A percentile compares a stretch with the other conserved stretches of the same genome.
phyloP scores from a whole-genome alignment of 2,329 filamentous ascomycete species.

The Curvularia spicifera region DNA sequence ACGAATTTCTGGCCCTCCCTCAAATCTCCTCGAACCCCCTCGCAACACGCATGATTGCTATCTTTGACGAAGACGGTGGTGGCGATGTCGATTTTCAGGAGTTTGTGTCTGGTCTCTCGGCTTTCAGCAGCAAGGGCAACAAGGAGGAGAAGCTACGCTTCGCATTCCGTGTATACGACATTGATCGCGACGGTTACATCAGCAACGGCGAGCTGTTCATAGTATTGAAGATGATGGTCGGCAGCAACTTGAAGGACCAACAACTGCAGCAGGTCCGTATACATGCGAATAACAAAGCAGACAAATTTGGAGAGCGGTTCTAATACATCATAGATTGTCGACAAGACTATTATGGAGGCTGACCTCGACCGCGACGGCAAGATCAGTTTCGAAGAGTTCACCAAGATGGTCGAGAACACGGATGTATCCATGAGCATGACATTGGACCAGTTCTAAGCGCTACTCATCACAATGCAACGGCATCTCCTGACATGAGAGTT shows the following conservation, averaged over 20 bases:
- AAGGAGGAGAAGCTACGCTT: conserved; percentile 98
- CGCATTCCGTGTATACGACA: conserved; percentile 99
- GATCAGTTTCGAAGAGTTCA: conserved; percentile 99
- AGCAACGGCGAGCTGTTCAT: conserved; percentile 99
- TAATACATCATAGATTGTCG: conserved; percentile 72
- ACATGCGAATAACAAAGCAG: not conserved
- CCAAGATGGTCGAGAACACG: conserved; percentile 97
- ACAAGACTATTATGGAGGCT: conserved; percentile 99
- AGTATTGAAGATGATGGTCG: conserved; percentile 99
- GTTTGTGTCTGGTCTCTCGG: conserved; percentile 92
- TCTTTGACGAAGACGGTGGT: conserved; percentile 97
- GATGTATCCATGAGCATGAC: conserved; percentile 73
- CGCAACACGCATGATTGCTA: conserved; percentile 98
- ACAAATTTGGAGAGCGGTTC: not conserved
- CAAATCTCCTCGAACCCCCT: conserved; percentile 98
- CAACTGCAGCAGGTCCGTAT: conserved; percentile 79
- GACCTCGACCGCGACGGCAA: conserved; percentile 95
- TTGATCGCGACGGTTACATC: conserved; percentile 97
- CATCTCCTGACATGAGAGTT: conserved; percentile 25
- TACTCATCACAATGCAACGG: conserved; percentile 20
- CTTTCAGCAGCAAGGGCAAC: conserved; percentile 97
- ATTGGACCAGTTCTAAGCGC: conserved; percentile 59
- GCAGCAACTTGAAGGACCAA: conserved; percentile 98
- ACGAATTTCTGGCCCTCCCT: conserved; percentile 95
- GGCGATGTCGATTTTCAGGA: conserved; percentile 99